Conservation (phyloP, 2,329 filamentous ascomycete genomes). For the Talaromyces piceae region DNA sequence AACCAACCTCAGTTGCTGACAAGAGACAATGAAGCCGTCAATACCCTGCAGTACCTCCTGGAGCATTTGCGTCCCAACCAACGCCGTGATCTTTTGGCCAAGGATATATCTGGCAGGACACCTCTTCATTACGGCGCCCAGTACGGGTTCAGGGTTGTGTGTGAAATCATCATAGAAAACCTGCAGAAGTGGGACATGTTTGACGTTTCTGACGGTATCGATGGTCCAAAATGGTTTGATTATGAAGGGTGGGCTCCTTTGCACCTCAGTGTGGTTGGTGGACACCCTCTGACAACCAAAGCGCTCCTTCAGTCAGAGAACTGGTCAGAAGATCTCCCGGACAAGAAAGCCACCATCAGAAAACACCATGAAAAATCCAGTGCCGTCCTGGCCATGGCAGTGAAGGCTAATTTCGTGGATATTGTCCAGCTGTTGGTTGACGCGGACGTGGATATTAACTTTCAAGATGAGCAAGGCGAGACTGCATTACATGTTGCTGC, state of each 20-base stretch:
- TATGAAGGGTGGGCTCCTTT: conserved; percentile 83
- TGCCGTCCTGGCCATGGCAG: conserved; percentile 78
- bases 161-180: conserved; percentile 74
- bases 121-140: conserved; percentile 92
- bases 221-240: conserved; percentile 84
- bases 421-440: conserved; percentile 86
- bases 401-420: conserved; percentile 73
- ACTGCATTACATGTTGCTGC: conserved; percentile 88
- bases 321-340: conserved; percentile 48
- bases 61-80: conserved; percentile 63
- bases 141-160: conserved; percentile 88
- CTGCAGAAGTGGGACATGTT: conserved; percentile 89
- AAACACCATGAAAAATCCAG: conserved; percentile 73
- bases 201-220: conserved; percentile 75
- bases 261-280: conserved; percentile 85
- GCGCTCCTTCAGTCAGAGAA: conserved; percentile 73
- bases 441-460: conserved; percentile 87
- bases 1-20: conserved; percentile 52
- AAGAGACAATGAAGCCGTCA: conserved; percentile 67
- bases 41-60: conserved; percentile 57
- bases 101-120: conserved; percentile 72
- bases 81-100: conserved; percentile 56
- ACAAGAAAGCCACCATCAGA: conserved; percentile 55
- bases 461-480: conserved; percentile 82
- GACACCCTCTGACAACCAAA: conserved; percentile 78